Conservation (phyloP, 2,329 filamentous ascomycete genomes). For the Amylocarpus encephaloides region DNA sequence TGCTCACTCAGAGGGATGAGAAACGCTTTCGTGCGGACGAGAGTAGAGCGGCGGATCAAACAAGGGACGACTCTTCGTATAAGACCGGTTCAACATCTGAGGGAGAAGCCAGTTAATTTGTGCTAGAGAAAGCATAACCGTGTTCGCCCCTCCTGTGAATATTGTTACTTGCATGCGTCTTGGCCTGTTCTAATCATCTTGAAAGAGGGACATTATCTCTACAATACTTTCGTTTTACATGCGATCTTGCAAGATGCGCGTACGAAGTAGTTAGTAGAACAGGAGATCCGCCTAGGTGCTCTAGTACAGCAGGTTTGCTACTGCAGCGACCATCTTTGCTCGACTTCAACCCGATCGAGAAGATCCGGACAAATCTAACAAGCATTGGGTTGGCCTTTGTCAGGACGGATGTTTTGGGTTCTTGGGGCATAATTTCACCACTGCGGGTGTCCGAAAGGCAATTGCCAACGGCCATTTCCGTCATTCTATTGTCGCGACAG, state of each 20-base stretch:
- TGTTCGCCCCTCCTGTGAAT: no score
- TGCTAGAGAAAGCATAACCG: not conserved
- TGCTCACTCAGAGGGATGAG: slow-evolving; percentile 14
- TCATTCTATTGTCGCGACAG: no score
- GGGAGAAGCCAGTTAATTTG: slow-evolving; percentile 6
- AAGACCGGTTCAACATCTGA: slow-evolving; percentile 11
- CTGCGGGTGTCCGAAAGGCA: no score
- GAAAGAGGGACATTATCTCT: not conserved
- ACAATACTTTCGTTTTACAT: not conserved
- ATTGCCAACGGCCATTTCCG: no score
- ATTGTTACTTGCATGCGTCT: not conserved
- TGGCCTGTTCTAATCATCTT: not conserved
- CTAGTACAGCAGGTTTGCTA: no score
- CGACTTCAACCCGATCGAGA: no score
- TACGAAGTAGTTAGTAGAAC: not conserved
- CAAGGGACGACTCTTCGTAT: slow-evolving; percentile 9
- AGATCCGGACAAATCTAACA: no score
- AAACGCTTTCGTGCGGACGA: slow-evolving; percentile 15
- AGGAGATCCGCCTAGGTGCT: slow-evolving; percentile 1
- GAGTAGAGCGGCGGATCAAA: slow-evolving; percentile 13
- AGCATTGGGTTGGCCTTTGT: no score
- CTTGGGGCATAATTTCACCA: no score
- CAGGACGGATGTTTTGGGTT: no score
- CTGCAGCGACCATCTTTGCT: no score
- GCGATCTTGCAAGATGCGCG: not conserved